These are phyloP conservation scores for Cubamyces sp. DNA, from an alignment of 768 basidiomycete genomes.

Conservation along the genomic window DNA sequence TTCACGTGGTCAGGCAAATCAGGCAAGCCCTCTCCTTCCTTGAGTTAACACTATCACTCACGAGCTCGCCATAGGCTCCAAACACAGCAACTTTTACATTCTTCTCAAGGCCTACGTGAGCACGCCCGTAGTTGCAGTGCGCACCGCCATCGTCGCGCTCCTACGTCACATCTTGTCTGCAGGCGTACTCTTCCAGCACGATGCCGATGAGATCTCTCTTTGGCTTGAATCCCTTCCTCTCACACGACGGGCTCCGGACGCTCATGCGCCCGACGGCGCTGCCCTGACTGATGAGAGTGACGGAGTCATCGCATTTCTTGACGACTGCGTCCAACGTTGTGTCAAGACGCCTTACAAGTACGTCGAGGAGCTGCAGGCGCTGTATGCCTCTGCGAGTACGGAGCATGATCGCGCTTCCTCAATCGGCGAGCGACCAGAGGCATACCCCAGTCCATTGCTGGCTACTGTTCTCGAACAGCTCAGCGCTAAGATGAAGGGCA, in stretches of 20 bases:
- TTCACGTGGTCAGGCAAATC: conserved; percentile 80
- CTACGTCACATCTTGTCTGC: conserved; percentile 66
- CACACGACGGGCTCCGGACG: conserved; percentile 39
- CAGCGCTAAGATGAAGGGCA: conserved; percentile 62
- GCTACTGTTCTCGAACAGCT: conserved; percentile 83
- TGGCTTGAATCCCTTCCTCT: conserved; percentile 76
- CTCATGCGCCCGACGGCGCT: conserved; percentile 55
- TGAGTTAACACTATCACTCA: background rate
- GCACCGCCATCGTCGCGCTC: conserved; percentile 53
- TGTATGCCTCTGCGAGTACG: conserved; percentile 28
- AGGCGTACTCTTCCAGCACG: conserved; percentile 82
- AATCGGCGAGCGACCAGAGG: conserved; percentile 33
- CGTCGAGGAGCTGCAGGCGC: conserved; percentile 65
- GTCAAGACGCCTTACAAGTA: conserved; percentile 85
- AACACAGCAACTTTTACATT: conserved; percentile 71
- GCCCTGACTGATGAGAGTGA: conserved; percentile 58
- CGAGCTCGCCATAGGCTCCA: conserved; percentile 31
- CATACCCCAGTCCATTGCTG: conserved; percentile 71
- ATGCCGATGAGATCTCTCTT: conserved; percentile 65
- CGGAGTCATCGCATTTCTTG: conserved; percentile 69
- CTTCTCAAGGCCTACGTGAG: conserved; percentile 67
- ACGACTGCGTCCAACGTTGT: conserved; percentile 85
- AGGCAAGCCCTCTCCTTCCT: conserved; percentile 43
- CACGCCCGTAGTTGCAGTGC: conserved; percentile 55
- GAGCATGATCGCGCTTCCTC: background rate